Evolutionary conservation across 768 basidiomycete species (phyloP).

Genomic region (Suillus placidus): DNA sequence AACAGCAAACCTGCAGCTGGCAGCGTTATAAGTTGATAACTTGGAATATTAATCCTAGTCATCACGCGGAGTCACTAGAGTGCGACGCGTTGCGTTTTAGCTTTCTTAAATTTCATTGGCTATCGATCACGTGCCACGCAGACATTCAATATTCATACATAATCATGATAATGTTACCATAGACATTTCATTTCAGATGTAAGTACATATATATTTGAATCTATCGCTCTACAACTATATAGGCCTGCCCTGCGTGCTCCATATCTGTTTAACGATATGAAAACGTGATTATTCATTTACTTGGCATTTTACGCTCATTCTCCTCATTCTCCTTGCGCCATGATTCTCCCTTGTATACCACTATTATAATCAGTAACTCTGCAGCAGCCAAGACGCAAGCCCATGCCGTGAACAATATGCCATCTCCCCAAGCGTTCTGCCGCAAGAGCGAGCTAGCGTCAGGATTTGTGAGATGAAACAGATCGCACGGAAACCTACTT

Average conservation of each 20-base stretch:
- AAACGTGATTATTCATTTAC: background rate
- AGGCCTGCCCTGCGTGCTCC: background rate
- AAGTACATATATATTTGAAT: background rate
- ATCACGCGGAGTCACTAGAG: background rate
- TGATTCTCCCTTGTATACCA: constrained; percentile 55
- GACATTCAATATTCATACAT: too few relatives aligned
- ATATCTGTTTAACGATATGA: background rate
- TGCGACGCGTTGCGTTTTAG: background rate
- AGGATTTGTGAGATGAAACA: background rate
- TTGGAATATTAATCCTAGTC: too few relatives aligned
- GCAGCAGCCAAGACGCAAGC: constrained; percentile 53
- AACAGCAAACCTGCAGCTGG: background rate
- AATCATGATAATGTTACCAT: too few relatives aligned
- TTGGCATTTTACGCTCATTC: constrained; percentile 34
- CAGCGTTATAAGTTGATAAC: background rate
- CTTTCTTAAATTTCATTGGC: too few relatives aligned
- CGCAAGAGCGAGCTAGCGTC: constrained; percentile 9
- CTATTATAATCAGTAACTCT: constrained; percentile 60
- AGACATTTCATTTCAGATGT: background rate
- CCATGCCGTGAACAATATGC: constrained; percentile 76
- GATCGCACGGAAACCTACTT: constrained; percentile 33
- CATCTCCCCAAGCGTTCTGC: constrained; percentile 74
- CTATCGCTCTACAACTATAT: background rate
- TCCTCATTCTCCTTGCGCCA: constrained; percentile 59
- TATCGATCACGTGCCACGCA: background rate